phyloP scores from a whole-genome alignment of 176 grass and related monocot species.

The Triticum urartu region DNA sequence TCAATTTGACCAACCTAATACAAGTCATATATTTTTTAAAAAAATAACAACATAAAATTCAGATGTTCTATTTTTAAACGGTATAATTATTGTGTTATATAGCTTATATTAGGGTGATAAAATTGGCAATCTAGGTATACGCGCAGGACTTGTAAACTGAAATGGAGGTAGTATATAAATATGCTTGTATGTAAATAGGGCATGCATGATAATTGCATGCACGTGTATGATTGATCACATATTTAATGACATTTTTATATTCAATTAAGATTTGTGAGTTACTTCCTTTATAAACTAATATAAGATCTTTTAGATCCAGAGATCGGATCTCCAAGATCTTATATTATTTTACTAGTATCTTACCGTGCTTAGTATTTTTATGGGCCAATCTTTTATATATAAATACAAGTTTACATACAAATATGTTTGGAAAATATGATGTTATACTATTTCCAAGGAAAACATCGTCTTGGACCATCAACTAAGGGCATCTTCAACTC shows the following conservation, averaged over 20 bases:
- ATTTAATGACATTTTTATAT: not conserved
- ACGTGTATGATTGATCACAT: not conserved
- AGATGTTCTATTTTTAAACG: too few relatives aligned
- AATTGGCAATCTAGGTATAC: too few relatives aligned
- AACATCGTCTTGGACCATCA: not conserved
- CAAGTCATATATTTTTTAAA: too few relatives aligned
- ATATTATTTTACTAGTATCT: not conserved
- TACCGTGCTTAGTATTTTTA: not conserved
- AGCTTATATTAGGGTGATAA: too few relatives aligned
- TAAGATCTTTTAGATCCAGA: too few relatives aligned
- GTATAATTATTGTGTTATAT: too few relatives aligned
- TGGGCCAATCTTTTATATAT: not conserved
- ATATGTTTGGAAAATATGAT: not conserved
- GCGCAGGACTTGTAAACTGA: too few relatives aligned
- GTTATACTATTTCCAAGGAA: not conserved
- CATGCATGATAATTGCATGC: not conserved
- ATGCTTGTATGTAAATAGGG: not conserved
- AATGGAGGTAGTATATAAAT: too few relatives aligned
- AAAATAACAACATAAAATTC: too few relatives aligned
- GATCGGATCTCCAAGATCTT: too few relatives aligned
- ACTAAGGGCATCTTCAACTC: not conserved
- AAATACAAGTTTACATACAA: not conserved
- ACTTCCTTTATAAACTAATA: not conserved
- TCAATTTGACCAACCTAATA: too few relatives aligned
- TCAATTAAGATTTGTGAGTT: not conserved